phyloP scores from a whole-genome alignment of 106 monocot species.

The Phalaenopsis aphrodite region DNA sequence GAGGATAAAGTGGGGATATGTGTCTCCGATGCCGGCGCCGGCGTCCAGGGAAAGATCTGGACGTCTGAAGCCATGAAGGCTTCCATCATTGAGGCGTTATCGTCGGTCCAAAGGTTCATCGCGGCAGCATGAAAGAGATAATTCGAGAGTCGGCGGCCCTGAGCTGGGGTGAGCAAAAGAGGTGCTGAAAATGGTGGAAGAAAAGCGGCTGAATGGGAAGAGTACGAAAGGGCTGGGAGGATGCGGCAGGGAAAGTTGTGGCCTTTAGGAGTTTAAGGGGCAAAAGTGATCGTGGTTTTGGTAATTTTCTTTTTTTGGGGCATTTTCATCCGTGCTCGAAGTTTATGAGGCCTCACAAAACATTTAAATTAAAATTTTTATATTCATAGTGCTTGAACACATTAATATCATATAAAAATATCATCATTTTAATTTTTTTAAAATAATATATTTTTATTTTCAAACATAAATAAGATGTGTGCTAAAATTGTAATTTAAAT shows the following conservation, averaged over 20 bases:
- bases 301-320: too few relatives aligned
- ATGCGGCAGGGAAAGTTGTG: not conserved
- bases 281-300: not conserved
- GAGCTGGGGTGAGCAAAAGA: not conserved
- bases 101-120: constrained; percentile 81
- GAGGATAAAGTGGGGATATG: constrained; percentile 9
- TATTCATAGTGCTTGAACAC: too few relatives aligned
- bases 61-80: constrained; percentile 66
- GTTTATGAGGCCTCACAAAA: too few relatives aligned
- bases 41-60: constrained; percentile 24
- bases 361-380: too few relatives aligned
- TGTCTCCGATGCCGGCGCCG: not conserved
- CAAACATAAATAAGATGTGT: too few relatives aligned
- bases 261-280: not conserved
- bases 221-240: not conserved
- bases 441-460: too few relatives aligned
- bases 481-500: too few relatives aligned
- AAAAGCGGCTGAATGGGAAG: not conserved
- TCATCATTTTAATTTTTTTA: too few relatives aligned
- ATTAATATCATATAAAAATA: too few relatives aligned
- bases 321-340: too few relatives aligned
- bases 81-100: constrained; percentile 86
- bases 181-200: not conserved
- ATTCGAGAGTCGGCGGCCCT: not conserved
- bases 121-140: not conserved